Base-by-base conservation (phyloP, 2,329 filamentous ascomycete genomes). In the Ceratocystis alfenasii region DNA sequence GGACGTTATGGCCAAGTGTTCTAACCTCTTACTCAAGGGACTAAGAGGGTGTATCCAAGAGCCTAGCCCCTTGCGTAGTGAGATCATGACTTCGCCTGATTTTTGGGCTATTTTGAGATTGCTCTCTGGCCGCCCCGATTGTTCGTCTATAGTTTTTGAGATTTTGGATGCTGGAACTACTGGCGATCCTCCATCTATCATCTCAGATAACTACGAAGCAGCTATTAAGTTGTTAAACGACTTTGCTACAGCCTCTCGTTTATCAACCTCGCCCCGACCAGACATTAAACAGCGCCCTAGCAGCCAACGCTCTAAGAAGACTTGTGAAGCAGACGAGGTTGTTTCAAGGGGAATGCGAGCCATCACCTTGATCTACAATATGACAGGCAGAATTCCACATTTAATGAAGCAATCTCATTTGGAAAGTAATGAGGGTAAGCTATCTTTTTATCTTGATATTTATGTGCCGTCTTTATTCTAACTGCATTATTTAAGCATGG, bases 71-170 rank as follows among this genome's bases (percentile, higher is more conserved):
- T 78, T 99, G 33, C 86, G 90, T 66, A 96, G 89, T 70, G 93
- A 97, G 76, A 89, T 97, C 70, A 95, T 95, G 76, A 93, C 90
- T 15, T 97, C 93, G 20, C 94, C 94, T 0, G 94, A 99, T 73
- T 97, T 99, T 75, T 99, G 94, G 94, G 87, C 88, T 4, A 89
- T 96, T 15, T 79, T 99, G 64, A 87, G 90, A 68, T 83, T 85
- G 41, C 78, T 99, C 20, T 85, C 89, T 60, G 79, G 80, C 28
- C 83, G 87, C 68, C 77, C 84, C 2, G 86, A 89, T 64, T 87
- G 88, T 30, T 88, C 90, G 1, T 80, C 86, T 0, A 81, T 87
- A 17, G 91, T 95, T 0, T 97, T 97, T 74, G 85, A 88, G 65
- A 88, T 97, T n/a, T 80, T 96, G 0, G 88, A 94, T 72, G 85